phyloP scores from a whole-genome alignment of 768 basidiomycete genomes.

The Russula sp. region DNA sequence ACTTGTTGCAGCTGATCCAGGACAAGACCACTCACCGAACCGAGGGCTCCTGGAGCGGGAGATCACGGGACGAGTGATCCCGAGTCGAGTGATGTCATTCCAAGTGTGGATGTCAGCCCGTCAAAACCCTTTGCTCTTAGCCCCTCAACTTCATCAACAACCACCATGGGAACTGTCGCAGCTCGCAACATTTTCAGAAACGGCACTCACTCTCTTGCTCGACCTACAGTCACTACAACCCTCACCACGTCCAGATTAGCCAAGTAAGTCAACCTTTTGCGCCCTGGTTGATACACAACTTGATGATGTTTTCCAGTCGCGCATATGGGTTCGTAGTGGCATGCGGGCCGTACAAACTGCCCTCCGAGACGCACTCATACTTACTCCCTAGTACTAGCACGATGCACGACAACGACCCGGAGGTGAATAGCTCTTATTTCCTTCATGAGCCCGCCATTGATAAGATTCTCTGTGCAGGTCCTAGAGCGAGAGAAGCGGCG shows the following conservation, averaged over 20 bases:
- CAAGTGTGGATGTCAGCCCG: too few species aligned
- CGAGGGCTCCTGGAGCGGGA: too few species aligned
- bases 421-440: conserved; percentile 32
- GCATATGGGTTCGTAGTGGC: conserved; percentile 18
- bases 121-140: background rate
- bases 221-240: conserved; percentile 10
- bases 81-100: conserved; percentile 10
- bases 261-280: background rate
- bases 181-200: conserved; percentile 21
- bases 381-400: conserved; percentile 32
- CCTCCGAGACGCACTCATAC: background rate
- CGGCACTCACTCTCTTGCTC: conserved; percentile 19
- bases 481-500: conserved; percentile 49
- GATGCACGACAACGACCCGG: conserved; percentile 54
- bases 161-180: conserved; percentile 8
- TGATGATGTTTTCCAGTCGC: conserved; percentile 1
- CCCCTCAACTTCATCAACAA: background rate
- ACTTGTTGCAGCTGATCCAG: too few species aligned
- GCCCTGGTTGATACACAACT: background rate
- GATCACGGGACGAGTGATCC: too few species aligned
- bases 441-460: background rate
- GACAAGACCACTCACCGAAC: too few species aligned
- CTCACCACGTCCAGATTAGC: conserved; percentile 1
- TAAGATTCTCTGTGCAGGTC: conserved; percentile 30
- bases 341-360: background rate